Base-by-base conservation (phyloP, 129 eudicot species). In the Tagetes erecta region DNA sequence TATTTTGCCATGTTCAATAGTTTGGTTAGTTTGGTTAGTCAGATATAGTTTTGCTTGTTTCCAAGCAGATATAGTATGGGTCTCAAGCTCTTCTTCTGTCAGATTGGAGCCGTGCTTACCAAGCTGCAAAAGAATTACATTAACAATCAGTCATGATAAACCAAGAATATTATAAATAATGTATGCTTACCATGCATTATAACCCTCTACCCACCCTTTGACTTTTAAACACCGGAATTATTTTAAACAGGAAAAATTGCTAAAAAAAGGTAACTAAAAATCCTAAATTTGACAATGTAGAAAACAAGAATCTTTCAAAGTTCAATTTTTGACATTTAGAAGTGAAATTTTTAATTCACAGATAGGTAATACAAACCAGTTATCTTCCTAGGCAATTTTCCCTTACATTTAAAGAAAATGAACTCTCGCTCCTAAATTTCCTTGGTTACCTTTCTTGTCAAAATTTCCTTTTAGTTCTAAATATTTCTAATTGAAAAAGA, bases 81-180 rank as follows among this genome's bases (percentile, higher is more conserved):
- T 92, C 75, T 89, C 97, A 31, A 92, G 97, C 78, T 92, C 97
- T 85, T 92, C 97, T 77, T 92, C 97, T 64, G 97, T 89, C 78
- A 92, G 57, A 84, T 92, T 92, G 68, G 97, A 89, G 35, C 96
- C 97, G 71, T 84, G 91, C 79, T 50, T 84, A 47, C 97, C 91
- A 76, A 92, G 96, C 97, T 92, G 86, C 84, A 87, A 78, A 78
- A 63, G 9, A n/a, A 14, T 64, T 20, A 68, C 13, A 37, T 37
- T 53, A 6, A 4, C 14, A 55, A 81, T 63, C 45, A 42, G 20
- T 27, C 80, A 77, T 62, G 37, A 47, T 46, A 38, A 60, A 52
- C 31, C 49, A 60, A 78, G 66, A 50, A 39, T 36, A 34, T 8
- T 44, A 35, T 45, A 3, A 56, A 68, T 35, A 20, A 33, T 30